These are phyloP conservation scores for Musa schizocarpa DNA, from an alignment of 176 grass and related monocot genomes.

Conservation along the genomic window DNA sequence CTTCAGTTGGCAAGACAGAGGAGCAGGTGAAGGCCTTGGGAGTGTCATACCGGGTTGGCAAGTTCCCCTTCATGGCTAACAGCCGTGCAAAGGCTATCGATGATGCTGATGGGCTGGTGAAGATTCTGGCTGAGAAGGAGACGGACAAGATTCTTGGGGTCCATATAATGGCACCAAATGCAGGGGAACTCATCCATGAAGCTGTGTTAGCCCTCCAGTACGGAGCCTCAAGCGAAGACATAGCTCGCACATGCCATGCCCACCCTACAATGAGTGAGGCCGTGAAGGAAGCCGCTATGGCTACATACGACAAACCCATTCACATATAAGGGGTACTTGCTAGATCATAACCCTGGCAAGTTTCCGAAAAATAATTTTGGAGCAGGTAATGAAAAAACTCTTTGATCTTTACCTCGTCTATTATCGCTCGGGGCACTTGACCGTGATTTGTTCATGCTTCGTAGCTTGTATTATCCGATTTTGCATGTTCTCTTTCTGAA, in stretches of 20 bases:
- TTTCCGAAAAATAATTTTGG: neutral
- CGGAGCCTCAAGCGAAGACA: constrained; percentile 71
- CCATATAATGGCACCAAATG: constrained; percentile 78
- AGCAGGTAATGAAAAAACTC: neutral
- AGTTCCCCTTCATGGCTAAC: constrained; percentile 79
- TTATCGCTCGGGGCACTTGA: constrained; percentile 5
- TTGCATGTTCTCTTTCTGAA: constrained; percentile 2
- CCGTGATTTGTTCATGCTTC: neutral
- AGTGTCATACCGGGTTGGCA: constrained; percentile 55
- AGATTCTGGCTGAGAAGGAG: constrained; percentile 73
- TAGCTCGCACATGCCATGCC: constrained; percentile 73
- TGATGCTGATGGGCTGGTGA: constrained; percentile 73
- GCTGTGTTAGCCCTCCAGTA: constrained; percentile 70
- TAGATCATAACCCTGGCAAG: constrained; percentile 1
- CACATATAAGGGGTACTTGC: constrained; percentile 35
- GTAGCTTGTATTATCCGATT: neutral
- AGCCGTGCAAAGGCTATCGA: constrained; percentile 78
- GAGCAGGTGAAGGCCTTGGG: constrained; percentile 76
- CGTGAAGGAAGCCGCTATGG: constrained; percentile 75
- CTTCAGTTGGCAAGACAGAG: constrained; percentile 83
- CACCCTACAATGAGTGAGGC: constrained; percentile 89
- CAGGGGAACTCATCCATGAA: constrained; percentile 77
- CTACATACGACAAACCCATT: constrained; percentile 63
- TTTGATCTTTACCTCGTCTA: neutral
- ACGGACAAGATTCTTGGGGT: constrained; percentile 71